Conservation (phyloP, 139 green algal genomes). For the Chlorella sp. region DNA sequence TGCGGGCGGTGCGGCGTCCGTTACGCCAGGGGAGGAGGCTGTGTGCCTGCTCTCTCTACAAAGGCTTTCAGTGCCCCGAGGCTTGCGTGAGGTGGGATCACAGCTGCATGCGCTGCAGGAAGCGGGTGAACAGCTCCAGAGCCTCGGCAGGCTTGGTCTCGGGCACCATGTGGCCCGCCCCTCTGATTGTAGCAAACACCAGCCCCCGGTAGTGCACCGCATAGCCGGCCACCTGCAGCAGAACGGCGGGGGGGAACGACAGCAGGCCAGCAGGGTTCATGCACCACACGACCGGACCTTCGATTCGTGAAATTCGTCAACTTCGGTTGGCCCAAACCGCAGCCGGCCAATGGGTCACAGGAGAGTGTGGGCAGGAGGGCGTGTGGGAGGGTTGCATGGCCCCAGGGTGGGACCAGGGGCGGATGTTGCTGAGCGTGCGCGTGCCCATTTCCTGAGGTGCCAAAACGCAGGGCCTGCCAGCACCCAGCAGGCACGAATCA, state of each 20-base stretch:
- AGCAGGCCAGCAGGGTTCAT: background rate
- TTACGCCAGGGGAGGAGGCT: background rate
- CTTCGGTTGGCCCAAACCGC: too few species aligned
- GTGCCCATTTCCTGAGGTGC: too few species aligned
- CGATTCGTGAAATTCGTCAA: too few species aligned
- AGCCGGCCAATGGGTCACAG: too few species aligned
- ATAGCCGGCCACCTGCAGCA: slow-evolving; percentile 71
- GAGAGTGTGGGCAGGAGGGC: too few species aligned
- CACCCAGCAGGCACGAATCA: too few species aligned
- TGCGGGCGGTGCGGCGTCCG: too few species aligned
- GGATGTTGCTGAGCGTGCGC: too few species aligned
- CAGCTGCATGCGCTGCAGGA: slow-evolving; percentile 29
- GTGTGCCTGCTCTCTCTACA: too few species aligned
- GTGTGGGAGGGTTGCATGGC: too few species aligned
- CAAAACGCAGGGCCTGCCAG: too few species aligned
- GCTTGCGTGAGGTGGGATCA: background rate
- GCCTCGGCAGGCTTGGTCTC: slow-evolving; percentile 74
- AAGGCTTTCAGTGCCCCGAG: background rate
- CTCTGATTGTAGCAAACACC: slow-evolving; percentile 78
- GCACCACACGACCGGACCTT: background rate
- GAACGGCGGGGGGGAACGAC: background rate
- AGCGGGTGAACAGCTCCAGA: slow-evolving; percentile 71
- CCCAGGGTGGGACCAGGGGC: too few species aligned
- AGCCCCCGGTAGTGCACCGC: slow-evolving; percentile 65
- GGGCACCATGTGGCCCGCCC: slow-evolving; percentile 85